Base-by-base conservation (phyloP, 331 rosid species). In the Quercus phellos region DNA sequence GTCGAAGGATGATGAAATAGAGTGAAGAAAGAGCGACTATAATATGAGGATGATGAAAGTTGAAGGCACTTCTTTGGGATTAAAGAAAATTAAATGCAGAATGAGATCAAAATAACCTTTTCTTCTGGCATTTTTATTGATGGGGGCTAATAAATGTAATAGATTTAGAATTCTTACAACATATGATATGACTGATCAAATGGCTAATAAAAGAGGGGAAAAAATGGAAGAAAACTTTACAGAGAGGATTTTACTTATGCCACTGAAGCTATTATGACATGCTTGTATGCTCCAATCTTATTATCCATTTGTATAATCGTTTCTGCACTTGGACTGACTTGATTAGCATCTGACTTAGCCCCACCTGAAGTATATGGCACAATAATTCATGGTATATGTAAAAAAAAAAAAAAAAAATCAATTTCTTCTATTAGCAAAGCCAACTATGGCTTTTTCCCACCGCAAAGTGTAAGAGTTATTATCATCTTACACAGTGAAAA, bases 101-200 rank as follows among this genome's bases (percentile, higher is more conserved):
- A 46, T 12, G 17, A 63, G 24, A 66, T 34, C 70, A 19, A 70
- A 70, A 70, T 14, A 12, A 7, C 54, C 66, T 26, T 30, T 54
- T 50, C 75, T 54, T 76, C 68, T 17, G 72, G 73, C 60, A 13
- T 72, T 74, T 78, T 78, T 80, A 83, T 77, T 77, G 55, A 74
- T 61, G 50, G 76, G 35, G 3, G 58, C 59, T 6, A 26, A 70
- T 70, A 43, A 74, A 67, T 58, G 73, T 72, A 22, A 50, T 54
- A 32, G 30, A 59, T 72, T 30, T 80, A 43, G 56, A 67, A 78
- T 81, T 51, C 51, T 75, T 79, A 83, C 81, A 88, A 84, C 76
- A 80, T 80, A 73, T 46, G 46, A 38, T 38, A 38, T 80, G 82
- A 82, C 81, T 78, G 38, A 80, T 81, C 73, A 70, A 75, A 87